These are phyloP conservation scores for Tuber microsphaerosporum DNA, from an alignment of 495 filamentous ascomycete species.

Conservation along the genomic window DNA sequence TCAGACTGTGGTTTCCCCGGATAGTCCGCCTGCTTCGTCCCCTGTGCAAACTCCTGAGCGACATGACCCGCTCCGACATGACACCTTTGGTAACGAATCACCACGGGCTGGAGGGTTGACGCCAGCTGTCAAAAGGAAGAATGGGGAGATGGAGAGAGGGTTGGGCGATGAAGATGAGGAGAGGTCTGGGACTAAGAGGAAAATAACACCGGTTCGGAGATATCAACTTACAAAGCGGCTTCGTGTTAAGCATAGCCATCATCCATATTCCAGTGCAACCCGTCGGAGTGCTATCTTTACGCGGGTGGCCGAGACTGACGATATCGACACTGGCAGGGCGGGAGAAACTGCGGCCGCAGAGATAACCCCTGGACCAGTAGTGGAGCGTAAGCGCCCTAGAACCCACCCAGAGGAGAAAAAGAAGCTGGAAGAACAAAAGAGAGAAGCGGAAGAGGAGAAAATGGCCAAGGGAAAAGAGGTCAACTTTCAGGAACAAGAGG, in stretches of 20 bases:
- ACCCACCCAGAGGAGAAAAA: constrained; percentile 37
- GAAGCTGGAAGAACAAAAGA: constrained; percentile 18
- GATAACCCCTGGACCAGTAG: neutral
- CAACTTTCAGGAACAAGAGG: constrained; percentile 12
- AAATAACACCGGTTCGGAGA: constrained; percentile 21
- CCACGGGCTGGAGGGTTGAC: constrained; percentile 1
- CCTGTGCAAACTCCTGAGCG: neutral
- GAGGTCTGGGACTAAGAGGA: neutral
- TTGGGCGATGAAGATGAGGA: neutral
- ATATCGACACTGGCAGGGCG: constrained; percentile 16
- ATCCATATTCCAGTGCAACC: constrained; percentile 23
- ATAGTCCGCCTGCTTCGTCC: neutral
- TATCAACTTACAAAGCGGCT: constrained; percentile 33
- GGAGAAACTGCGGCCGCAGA: constrained; percentile 13
- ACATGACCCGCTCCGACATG: neutral
- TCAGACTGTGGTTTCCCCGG: neutral
- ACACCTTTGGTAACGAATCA: neutral
- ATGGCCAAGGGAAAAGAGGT: constrained; percentile 16
- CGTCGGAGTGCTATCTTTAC: constrained; percentile 34
- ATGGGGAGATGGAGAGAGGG: neutral
- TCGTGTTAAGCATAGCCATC: constrained; percentile 31
- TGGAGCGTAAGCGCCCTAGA: constrained; percentile 27
- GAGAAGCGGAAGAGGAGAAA: constrained; percentile 25
- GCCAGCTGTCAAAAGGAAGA: constrained; percentile 2
- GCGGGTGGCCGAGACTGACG: constrained; percentile 13